phyloP scores from a whole-genome alignment of 805 yeast species.

The Cyberlindnera misumaiensis region DNA sequence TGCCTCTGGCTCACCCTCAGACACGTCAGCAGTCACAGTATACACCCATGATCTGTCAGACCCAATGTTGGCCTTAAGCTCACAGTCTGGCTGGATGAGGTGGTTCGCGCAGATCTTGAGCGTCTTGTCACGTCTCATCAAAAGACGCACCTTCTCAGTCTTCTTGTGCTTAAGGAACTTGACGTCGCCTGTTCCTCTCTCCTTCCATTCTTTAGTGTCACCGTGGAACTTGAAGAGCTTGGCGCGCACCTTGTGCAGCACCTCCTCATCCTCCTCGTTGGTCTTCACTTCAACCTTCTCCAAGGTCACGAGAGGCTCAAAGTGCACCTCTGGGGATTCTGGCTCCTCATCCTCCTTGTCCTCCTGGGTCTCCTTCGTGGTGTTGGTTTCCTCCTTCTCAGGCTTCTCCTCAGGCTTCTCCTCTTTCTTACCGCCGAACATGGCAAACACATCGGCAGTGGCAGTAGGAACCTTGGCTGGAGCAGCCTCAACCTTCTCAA shows the following conservation, averaged over 20 bases:
- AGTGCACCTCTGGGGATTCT: constrained; percentile 59
- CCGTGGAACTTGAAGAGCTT: constrained; percentile 86
- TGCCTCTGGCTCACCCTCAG: constrained; percentile 95
- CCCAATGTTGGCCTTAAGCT: constrained; percentile 87
- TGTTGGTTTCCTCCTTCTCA: constrained; percentile 8
- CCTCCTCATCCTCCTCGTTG: constrained; percentile 87
- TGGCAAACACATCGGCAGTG: constrained; percentile 77
- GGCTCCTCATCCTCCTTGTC: constrained; percentile 30
- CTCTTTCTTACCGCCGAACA: constrained; percentile 73
- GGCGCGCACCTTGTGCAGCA: constrained; percentile 81
- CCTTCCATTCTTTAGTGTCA: constrained; percentile 93
- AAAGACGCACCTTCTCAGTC: constrained; percentile 75
- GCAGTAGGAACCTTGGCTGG: constrained; percentile 63
- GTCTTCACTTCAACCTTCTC: constrained; percentile 96
- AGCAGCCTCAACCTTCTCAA: constrained; percentile 8
- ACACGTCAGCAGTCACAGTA: constrained; percentile 85
- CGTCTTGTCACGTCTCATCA: constrained; percentile 99
- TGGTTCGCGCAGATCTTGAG: constrained; percentile 98
- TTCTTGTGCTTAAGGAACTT: constrained; percentile 87
- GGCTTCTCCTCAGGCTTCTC: constrained; percentile 33
- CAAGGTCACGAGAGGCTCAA: constrained; percentile 91
- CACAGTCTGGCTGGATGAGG: constrained; percentile 74
- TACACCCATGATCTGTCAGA: constrained; percentile 99
- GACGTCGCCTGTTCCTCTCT: constrained; percentile 98
- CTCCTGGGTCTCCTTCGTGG: constrained; percentile 29